A percentile compares a stretch with the other conserved stretches of the same genome.
Evolutionary conservation across 1,284 basidiomycete genomes (phyloP).

Genomic region (Cryptococcus neoformans): DNA sequence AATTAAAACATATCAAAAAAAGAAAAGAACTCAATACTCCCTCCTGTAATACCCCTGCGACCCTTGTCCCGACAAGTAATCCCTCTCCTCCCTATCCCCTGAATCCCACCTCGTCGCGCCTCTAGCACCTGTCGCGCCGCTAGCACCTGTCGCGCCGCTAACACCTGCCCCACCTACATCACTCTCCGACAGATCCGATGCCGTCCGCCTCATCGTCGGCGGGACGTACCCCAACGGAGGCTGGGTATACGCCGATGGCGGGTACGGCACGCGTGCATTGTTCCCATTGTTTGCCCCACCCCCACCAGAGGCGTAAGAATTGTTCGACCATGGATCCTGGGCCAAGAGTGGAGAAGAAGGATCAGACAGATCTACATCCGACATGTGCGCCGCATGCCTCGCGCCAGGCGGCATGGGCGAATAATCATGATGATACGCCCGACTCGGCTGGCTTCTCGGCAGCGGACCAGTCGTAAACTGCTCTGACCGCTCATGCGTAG

Average conservation of each 20-base stretch:
- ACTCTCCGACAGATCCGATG: slow-evolving; percentile 9
- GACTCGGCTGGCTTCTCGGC: not conserved
- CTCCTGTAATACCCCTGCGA: not conserved
- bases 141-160: too few relatives aligned
- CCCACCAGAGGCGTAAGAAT: slow-evolving; percentile 1
- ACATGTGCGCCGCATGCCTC: not conserved
- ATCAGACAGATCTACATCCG: slow-evolving; percentile 14
- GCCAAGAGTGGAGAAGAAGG: slow-evolving; percentile 19
- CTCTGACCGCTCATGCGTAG: slow-evolving; percentile 16
- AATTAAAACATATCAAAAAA: not conserved
- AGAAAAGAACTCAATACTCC: too few relatives aligned
- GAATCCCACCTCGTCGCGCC: slow-evolving; percentile 17
- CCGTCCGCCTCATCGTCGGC: slow-evolving; percentile 17
- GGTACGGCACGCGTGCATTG: slow-evolving; percentile 15
- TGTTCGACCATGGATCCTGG: slow-evolving; percentile 5
- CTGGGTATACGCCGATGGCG: slow-evolving; percentile 19
- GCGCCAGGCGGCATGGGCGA: slow-evolving; percentile 12
- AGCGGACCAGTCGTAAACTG: slow-evolving; percentile 3
- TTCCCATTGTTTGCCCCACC: not conserved
- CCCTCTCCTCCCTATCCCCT: slow-evolving; percentile 7
- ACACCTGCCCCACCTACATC: not conserved
- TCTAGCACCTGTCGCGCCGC: too few relatives aligned
- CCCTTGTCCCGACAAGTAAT: not conserved
- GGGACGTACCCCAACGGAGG: slow-evolving; percentile 22
- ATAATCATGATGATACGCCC: too few relatives aligned